A percentile compares a stretch with the other conserved stretches of the same genome.
Conservation (phyloP, 2,329 filamentous ascomycete genomes). For the Cercospora zeina region DNA sequence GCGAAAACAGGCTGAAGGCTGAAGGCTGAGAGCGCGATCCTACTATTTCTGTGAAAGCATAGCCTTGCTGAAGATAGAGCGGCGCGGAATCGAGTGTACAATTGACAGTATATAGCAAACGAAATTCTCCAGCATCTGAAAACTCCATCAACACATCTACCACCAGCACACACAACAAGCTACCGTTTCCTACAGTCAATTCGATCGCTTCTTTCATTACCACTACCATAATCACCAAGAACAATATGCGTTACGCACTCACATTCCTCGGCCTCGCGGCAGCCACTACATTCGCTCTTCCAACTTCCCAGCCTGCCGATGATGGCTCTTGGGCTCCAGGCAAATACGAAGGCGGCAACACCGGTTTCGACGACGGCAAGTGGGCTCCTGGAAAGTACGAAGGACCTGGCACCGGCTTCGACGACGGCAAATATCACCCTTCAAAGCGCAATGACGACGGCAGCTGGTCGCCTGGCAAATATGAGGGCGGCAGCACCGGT, state of each 20-base stretch:
- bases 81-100: not conserved
- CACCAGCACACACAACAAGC: not conserved
- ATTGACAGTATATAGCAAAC: slow-evolving; percentile 1
- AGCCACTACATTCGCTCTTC: slow-evolving; percentile 4
- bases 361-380: slow-evolving; percentile 8
- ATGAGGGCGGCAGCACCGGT: not conserved
- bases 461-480: slow-evolving; percentile 1
- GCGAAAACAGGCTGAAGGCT: not conserved
- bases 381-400: not conserved
- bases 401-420: not conserved
- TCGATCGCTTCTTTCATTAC: not conserved
- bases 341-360: slow-evolving; percentile 6
- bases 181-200: slow-evolving; percentile 1
- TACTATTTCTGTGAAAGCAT: not conserved
- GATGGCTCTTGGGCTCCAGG: slow-evolving; percentile 5
- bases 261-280: slow-evolving; percentile 7
- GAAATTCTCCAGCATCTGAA: not conserved
- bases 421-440: not conserved
- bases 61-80: not conserved
- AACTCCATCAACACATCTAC: slow-evolving; percentile 6
- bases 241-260: slow-evolving; percentile 6
- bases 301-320: not conserved
- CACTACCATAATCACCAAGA: not conserved
- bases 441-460: not conserved
- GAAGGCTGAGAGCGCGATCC: not conserved